Percentiles rank a stretch among this genome's conserved stretches.
These are phyloP conservation scores for Nissolia schottii DNA, from an alignment of 306 rosid genomes.

Conservation along the genomic window DNA sequence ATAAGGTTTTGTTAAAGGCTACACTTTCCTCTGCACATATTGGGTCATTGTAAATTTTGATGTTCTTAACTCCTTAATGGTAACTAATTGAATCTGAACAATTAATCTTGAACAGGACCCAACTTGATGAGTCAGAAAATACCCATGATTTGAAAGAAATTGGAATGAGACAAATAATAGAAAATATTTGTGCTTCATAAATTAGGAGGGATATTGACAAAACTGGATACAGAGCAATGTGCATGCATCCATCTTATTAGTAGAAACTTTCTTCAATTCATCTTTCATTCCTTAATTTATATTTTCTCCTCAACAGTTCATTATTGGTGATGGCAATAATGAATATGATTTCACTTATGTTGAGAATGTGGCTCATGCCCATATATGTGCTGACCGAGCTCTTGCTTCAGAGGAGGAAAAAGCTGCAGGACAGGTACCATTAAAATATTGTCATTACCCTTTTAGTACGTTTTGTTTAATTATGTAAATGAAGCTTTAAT, in stretches of 20 bases:
- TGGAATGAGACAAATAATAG: neutral
- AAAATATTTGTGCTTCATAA: neutral
- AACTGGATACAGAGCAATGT: neutral
- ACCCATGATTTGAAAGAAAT: conserved; percentile 13
- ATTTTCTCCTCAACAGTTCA: conserved; percentile 60
- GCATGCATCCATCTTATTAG: neutral
- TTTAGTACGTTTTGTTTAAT: neutral
- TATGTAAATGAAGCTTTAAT: conserved; percentile 9
- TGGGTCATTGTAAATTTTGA: neutral
- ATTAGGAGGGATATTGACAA: conserved; percentile 8
- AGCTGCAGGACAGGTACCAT: conserved; percentile 83
- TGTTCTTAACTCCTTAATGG: conserved; percentile 8
- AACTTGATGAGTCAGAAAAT: conserved; percentile 10
- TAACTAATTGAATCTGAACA: neutral
- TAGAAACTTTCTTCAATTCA: neutral
- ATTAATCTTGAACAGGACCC: neutral
- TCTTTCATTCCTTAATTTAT: conserved; percentile 11
- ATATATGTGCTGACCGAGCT: conserved; percentile 87
- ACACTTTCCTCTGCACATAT: neutral
- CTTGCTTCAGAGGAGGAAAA: conserved; percentile 73
- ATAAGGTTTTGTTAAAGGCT: neutral
- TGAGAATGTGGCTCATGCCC: conserved; percentile 94
- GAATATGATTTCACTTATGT: conserved; percentile 88
- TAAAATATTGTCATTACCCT: neutral
- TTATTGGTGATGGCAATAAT: conserved; percentile 88